Evolutionary conservation across 768 basidiomycete species (phyloP).

Genomic region (Lactarius indigo): DNA sequence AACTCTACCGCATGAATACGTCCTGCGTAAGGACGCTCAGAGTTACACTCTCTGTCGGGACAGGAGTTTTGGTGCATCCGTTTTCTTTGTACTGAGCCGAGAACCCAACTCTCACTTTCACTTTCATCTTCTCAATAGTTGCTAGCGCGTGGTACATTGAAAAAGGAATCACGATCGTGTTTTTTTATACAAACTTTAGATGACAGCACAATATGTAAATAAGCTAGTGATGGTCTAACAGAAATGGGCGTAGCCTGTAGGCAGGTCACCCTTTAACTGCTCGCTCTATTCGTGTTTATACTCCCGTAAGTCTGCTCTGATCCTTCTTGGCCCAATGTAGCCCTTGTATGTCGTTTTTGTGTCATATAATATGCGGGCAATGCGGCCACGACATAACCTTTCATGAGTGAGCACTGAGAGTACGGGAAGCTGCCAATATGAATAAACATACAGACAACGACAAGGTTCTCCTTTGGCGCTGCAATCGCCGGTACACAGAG

Average conservation of each 20-base stretch:
- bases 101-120: neutral
- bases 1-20: neutral
- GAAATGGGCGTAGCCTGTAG: neutral
- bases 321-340: neutral
- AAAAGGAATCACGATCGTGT: neutral
- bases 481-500: constrained; percentile 9
- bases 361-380: constrained; percentile 16
- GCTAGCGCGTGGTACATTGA: neutral
- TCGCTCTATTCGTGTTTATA: neutral
- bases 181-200: no score
- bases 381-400: constrained; percentile 5
- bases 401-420: neutral
- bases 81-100: neutral
- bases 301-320: neutral
- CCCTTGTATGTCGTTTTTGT: neutral
- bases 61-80: no score
- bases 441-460: constrained; percentile 2
- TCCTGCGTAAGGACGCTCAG: neutral
- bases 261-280: neutral
- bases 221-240: neutral
- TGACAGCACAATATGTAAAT: neutral
- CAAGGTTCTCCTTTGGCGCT: constrained; percentile 5
- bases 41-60: neutral
- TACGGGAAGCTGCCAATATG: neutral
- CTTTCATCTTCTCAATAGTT: neutral